A percentile compares a stretch with the other conserved stretches of the same genome.
Conservation (phyloP, 169 alveolate genomes). For the Sarcocystis neurona region DNA sequence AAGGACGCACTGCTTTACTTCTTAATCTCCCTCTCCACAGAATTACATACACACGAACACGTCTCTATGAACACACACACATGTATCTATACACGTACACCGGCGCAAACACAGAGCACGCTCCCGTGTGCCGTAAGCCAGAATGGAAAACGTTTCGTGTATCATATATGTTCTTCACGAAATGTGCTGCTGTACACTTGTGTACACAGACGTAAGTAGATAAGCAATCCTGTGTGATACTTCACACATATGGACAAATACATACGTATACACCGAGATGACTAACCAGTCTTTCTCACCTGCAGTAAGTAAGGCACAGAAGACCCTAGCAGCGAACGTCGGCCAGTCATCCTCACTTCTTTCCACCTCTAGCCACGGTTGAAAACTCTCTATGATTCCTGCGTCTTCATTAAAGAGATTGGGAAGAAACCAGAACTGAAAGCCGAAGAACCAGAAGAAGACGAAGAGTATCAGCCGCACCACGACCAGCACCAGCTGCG, state of each 20-base stretch:
- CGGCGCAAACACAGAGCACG: background rate
- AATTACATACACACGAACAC: background rate
- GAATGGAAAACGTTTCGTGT: too few species aligned
- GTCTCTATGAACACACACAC: background rate
- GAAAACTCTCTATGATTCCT: conserved; percentile 69
- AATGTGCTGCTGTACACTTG: too few species aligned
- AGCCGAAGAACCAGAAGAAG: conserved; percentile 72
- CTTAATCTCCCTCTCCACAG: too few species aligned
- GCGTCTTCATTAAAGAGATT: conserved; percentile 73
- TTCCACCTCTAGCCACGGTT: conserved; percentile 59
- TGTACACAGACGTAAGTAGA: too few species aligned
- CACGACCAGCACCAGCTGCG: conserved; percentile 47
- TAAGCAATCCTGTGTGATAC: too few species aligned
- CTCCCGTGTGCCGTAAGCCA: background rate
- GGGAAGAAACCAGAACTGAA: conserved; percentile 71
- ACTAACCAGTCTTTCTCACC: conserved; percentile 21
- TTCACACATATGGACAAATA: too few species aligned
- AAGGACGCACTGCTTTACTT: too few species aligned
- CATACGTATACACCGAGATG: background rate
- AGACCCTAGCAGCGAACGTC: conserved; percentile 66
- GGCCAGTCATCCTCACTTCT: conserved; percentile 65
- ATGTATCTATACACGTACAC: background rate
- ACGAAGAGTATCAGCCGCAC: conserved; percentile 64
- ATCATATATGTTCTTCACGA: too few species aligned
- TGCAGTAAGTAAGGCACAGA: conserved; percentile 68